These are phyloP conservation scores for Porphyra umbilicalis DNA, from an alignment of 31 red algal species.

Conservation along the genomic window DNA sequence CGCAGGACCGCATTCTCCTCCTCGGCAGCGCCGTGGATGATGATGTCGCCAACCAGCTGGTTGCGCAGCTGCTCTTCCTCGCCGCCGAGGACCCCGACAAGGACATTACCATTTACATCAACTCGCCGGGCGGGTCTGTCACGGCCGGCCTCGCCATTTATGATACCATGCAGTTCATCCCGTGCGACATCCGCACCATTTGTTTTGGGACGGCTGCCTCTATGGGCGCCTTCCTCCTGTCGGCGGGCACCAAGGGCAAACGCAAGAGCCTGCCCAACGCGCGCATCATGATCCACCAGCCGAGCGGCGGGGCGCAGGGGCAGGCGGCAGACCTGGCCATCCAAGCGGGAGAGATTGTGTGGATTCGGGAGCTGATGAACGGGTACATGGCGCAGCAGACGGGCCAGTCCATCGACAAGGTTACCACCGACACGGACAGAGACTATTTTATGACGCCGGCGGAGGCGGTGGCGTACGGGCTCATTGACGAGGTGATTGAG, in stretches of 20 bases:
- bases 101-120: conserved; percentile 89
- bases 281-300: conserved; percentile 96
- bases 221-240: conserved; percentile 87
- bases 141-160: conserved; percentile 79
- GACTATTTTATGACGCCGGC: conserved; percentile 91
- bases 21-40: conserved; percentile 81
- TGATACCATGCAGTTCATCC: conserved; percentile 91
- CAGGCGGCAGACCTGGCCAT: conserved; percentile 90
- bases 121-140: conserved; percentile 80
- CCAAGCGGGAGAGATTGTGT: conserved; percentile 76
- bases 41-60: conserved; percentile 74
- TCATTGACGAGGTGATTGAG: conserved; percentile 78
- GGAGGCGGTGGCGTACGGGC: conserved; percentile 81
- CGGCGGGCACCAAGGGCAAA: conserved; percentile 85
- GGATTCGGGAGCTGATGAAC: conserved; percentile 61
- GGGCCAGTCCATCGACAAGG: conserved; percentile 54
- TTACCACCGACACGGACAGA: conserved; percentile 79
- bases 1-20: conserved; percentile 80
- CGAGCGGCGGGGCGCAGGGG: conserved; percentile 78
- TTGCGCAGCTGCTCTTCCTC: conserved; percentile 89
- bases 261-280: conserved; percentile 76
- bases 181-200: conserved; percentile 80
- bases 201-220: conserved; percentile 83
- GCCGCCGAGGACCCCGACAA: conserved; percentile 69
- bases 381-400: conserved; percentile 62